A percentile compares a stretch with the other conserved stretches of the same genome.
phyloP scores from a whole-genome alignment of 768 basidiomycete species.

The Psilocybe subaeruginosa region DNA sequence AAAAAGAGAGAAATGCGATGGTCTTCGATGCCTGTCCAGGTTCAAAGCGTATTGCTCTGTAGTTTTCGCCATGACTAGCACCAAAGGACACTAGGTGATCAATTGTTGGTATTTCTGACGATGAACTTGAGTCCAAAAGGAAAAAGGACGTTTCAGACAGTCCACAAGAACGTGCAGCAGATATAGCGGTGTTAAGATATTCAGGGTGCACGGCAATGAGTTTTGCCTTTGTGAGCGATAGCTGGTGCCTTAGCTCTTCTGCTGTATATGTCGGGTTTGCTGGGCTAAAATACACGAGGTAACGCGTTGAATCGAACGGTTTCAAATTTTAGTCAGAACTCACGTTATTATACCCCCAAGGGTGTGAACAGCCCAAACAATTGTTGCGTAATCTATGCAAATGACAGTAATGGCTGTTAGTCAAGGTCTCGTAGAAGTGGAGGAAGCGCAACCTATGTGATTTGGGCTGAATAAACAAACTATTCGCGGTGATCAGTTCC shows the following conservation, averaged over 20 bases:
- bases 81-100: constrained; percentile 52
- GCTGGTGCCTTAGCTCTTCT: constrained; percentile 63
- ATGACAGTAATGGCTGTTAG: neutral
- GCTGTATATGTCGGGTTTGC: constrained; percentile 64
- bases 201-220: constrained; percentile 53
- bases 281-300: constrained; percentile 41
- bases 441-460: constrained; percentile 43
- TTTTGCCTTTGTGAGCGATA: constrained; percentile 47
- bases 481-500: constrained; percentile 20
- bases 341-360: constrained; percentile 64
- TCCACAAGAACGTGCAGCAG: constrained; percentile 44
- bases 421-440: neutral
- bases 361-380: constrained; percentile 62
- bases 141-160: constrained; percentile 46
- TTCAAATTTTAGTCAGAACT: constrained; percentile 17
- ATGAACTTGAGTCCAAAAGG: constrained; percentile 30
- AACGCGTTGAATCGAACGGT: constrained; percentile 9
- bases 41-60: constrained; percentile 46
- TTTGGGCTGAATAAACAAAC: constrained; percentile 71
- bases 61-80: constrained; percentile 34
- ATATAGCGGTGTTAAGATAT: constrained; percentile 42
- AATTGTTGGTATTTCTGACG: constrained; percentile 31
- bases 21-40: constrained; percentile 64
- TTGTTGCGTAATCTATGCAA: constrained; percentile 52
- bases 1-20: constrained; percentile 71